These are phyloP conservation scores for Penicillium odoratum DNA, from an alignment of 495 filamentous ascomycete genomes.

Conservation along the genomic window DNA sequence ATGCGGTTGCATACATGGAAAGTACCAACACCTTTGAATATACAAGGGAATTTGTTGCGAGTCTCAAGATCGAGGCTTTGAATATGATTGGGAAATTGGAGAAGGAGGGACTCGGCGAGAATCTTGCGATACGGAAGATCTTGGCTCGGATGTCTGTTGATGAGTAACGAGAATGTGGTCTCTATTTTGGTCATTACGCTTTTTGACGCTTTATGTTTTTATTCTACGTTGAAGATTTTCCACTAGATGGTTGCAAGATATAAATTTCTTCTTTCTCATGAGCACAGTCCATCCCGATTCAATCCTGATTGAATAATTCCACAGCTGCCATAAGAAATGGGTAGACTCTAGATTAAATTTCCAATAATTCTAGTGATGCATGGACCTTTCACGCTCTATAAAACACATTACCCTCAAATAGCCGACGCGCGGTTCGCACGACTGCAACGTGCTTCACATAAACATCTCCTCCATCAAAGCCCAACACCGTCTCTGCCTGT, in stretches of 20 bases:
- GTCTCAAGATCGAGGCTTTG: slow-evolving; percentile 40
- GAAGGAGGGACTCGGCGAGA: neutral
- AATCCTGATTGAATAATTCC: too few species aligned
- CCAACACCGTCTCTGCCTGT: slow-evolving; percentile 18
- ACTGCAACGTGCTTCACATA: slow-evolving; percentile 29
- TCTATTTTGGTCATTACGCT: neutral
- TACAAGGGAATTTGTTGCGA: slow-evolving; percentile 67
- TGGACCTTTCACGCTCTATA: slow-evolving; percentile 5
- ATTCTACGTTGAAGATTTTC: neutral
- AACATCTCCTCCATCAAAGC: slow-evolving; percentile 9
- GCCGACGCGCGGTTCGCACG: slow-evolving; percentile 27
- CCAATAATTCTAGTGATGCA: neutral
- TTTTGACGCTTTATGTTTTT: neutral
- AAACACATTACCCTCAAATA: slow-evolving; percentile 31
- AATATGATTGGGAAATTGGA: neutral
- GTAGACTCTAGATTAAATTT: neutral
- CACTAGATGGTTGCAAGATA: too few species aligned
- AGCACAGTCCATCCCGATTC: too few species aligned
- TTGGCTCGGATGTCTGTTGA: slow-evolving; percentile 3
- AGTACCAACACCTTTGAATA: slow-evolving; percentile 85
- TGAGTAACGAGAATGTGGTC: neutral
- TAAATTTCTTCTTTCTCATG: too few species aligned
- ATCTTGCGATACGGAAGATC: neutral
- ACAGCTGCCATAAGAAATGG: neutral
- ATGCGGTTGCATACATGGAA: slow-evolving; percentile 89